Conservation (phyloP, 2,329 filamentous ascomycete species). For the Ophioceras dolichostomum region DNA sequence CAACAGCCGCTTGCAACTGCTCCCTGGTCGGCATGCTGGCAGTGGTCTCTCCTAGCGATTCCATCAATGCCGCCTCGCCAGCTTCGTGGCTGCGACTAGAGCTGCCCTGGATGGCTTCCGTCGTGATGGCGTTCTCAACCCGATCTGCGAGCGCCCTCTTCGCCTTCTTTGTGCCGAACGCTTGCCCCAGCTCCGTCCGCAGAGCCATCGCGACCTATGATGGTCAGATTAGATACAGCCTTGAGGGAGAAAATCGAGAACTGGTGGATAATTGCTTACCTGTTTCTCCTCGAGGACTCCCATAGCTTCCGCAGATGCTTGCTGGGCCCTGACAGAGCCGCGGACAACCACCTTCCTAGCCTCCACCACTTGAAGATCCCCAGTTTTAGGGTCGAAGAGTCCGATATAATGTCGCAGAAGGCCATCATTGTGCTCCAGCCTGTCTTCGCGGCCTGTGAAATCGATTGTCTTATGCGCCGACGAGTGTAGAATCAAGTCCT, state of each 20-base stretch:
- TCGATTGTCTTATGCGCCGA: conserved; percentile 43
- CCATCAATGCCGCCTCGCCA: conserved; percentile 47
- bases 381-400: conserved; percentile 48
- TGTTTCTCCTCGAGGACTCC: conserved; percentile 21
- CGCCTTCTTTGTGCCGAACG: conserved; percentile 78
- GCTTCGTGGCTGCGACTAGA: too few relatives aligned
- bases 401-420: conserved; percentile 52
- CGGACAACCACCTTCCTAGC: conserved; percentile 53
- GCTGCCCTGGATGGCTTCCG: conserved; percentile 27
- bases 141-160: conserved; percentile 62
- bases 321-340: conserved; percentile 42
- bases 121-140: conserved; percentile 57
- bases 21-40: conserved; percentile 34
- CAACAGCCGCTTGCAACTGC: conserved; percentile 33
- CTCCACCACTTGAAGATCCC: conserved; percentile 47
- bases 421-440: conserved; percentile 23
- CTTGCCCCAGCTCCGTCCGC: conserved; percentile 58
- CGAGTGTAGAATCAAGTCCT: conserved; percentile 46
- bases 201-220: conserved; percentile 44
- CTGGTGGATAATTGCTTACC: conserved; percentile 13
- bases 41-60: conserved; percentile 48
- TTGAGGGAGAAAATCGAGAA: too few relatives aligned
- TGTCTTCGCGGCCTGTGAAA: conserved; percentile 46
- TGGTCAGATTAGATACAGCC: conserved; percentile 11
- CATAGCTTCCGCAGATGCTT: conserved; percentile 34